Percentiles rank a stretch among this genome's conserved stretches.
These are phyloP conservation scores for Coccinonectria pachysandricola DNA, from an alignment of 2,329 filamentous ascomycete species.

Conservation along the genomic window DNA sequence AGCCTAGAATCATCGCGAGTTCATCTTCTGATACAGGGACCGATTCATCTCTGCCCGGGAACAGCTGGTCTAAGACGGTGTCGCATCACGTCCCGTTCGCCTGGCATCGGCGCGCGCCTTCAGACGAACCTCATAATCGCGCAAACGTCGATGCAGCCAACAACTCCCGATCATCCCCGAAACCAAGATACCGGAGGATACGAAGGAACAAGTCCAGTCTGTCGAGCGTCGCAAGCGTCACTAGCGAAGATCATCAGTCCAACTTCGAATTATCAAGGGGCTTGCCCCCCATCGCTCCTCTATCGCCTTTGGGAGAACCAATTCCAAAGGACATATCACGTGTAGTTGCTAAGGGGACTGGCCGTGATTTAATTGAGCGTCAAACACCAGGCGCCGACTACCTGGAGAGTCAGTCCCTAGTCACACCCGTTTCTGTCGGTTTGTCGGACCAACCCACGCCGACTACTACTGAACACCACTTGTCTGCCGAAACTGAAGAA, in stretches of 20 bases:
- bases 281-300: slow-evolving; percentile 16
- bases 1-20: slow-evolving; percentile 7
- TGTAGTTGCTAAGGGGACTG: slow-evolving; percentile 16
- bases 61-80: slow-evolving; percentile 44
- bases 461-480: slow-evolving; percentile 9
- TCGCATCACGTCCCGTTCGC: too few species aligned
- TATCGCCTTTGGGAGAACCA: slow-evolving; percentile 15
- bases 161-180: slow-evolving; percentile 20
- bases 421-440: slow-evolving; percentile 6
- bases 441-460: slow-evolving; percentile 9
- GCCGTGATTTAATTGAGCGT: slow-evolving; percentile 16
- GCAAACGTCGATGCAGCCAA: slow-evolving; percentile 34
- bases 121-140: slow-evolving; percentile 27
- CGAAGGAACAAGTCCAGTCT: too few species aligned
- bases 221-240: too few species aligned
- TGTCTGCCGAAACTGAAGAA: slow-evolving; percentile 5
- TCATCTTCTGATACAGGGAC: slow-evolving; percentile 23
- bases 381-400: slow-evolving; percentile 13
- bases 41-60: slow-evolving; percentile 37
- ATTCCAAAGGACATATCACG: slow-evolving; percentile 13
- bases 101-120: slow-evolving; percentile 22
- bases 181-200: slow-evolving; percentile 25
- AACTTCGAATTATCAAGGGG: too few species aligned
- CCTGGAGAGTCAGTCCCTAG: slow-evolving; percentile 20
- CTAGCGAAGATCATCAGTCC: slow-evolving; percentile 8